phyloP scores from a whole-genome alignment of 2,329 filamentous ascomycete genomes.

The Monosporascus sp. region DNA sequence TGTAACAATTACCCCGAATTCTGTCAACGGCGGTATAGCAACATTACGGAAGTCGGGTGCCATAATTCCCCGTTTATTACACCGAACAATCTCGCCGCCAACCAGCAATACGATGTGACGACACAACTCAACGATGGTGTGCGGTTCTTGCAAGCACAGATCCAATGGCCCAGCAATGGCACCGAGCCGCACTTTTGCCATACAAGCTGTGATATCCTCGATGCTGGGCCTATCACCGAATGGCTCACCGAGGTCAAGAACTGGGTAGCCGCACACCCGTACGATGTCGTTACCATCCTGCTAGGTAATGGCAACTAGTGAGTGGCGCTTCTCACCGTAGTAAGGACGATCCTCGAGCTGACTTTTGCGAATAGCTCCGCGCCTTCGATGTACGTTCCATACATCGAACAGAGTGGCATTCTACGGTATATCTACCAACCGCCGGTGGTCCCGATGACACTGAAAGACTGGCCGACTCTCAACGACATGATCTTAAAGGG shows the following conservation, averaged over 20 bases:
- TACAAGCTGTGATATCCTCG: slow-evolving; percentile 73
- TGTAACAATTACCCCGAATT: slow-evolving; percentile 79
- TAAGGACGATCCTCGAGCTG: background rate
- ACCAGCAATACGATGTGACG: slow-evolving; percentile 64
- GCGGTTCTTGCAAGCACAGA: slow-evolving; percentile 59
- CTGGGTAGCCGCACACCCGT: slow-evolving; percentile 74
- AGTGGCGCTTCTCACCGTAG: slow-evolving; percentile 3
- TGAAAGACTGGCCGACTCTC: slow-evolving; percentile 79
- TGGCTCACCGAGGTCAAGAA: slow-evolving; percentile 64
- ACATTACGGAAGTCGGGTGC: slow-evolving; percentile 71
- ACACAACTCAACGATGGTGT: slow-evolving; percentile 74
- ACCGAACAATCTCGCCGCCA: slow-evolving; percentile 66
- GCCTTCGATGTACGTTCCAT: slow-evolving; percentile 58
- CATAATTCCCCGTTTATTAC: slow-evolving; percentile 79
- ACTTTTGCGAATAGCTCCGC: slow-evolving; percentile 33
- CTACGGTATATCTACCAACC: slow-evolving; percentile 69
- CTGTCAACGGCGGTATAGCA: slow-evolving; percentile 71
- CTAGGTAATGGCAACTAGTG: slow-evolving; percentile 75
- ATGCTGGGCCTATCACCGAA: slow-evolving; percentile 70
- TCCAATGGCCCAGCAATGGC: slow-evolving; percentile 50
- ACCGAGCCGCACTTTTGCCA: slow-evolving; percentile 72
- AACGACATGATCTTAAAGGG: slow-evolving; percentile 66
- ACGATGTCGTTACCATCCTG: slow-evolving; percentile 82
- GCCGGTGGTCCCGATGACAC: slow-evolving; percentile 61
- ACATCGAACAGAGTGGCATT: slow-evolving; percentile 68